phyloP scores from a whole-genome alignment of 495 filamentous ascomycete species.

The Emericellopsis terricola region DNA sequence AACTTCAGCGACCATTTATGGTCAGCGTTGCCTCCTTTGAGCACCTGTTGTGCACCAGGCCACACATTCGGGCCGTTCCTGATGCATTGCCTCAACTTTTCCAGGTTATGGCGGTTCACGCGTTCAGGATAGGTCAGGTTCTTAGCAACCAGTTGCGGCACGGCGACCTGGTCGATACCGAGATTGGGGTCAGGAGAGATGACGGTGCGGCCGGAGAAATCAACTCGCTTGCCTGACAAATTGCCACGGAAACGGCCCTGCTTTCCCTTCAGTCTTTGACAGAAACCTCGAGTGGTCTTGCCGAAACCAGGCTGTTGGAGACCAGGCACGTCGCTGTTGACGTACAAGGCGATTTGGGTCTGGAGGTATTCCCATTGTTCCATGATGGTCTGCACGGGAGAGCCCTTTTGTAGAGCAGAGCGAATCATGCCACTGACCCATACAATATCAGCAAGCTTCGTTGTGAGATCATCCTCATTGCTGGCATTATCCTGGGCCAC shows the following conservation, averaged over 20 bases:
- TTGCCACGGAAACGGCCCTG: constrained; percentile 96
- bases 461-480: constrained; percentile 91
- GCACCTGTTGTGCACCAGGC: constrained; percentile 73
- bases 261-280: constrained; percentile 89
- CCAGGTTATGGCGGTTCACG: constrained; percentile 63
- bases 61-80: constrained; percentile 54
- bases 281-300: constrained; percentile 79
- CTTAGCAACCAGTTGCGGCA: constrained; percentile 76
- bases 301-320: constrained; percentile 55
- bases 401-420: constrained; percentile 59
- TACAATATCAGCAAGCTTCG: constrained; percentile 85
- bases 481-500: constrained; percentile 80
- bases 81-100: constrained; percentile 57
- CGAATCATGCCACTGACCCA: constrained; percentile 72
- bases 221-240: constrained; percentile 91
- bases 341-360: constrained; percentile 87
- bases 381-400: constrained; percentile 76
- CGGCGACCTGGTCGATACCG: constrained; percentile 81
- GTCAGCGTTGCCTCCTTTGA: constrained; percentile 43
- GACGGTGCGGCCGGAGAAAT: constrained; percentile 93
- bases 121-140: constrained; percentile 90
- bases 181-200: constrained; percentile 95
- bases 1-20: constrained; percentile 61
- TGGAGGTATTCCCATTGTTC: constrained; percentile 98
- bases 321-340: constrained; percentile 91